Evolutionary conservation across 768 basidiomycete genomes (phyloP), one percentile per base, ranked within the genome.

Genomic region (Mycena pura): DNA sequence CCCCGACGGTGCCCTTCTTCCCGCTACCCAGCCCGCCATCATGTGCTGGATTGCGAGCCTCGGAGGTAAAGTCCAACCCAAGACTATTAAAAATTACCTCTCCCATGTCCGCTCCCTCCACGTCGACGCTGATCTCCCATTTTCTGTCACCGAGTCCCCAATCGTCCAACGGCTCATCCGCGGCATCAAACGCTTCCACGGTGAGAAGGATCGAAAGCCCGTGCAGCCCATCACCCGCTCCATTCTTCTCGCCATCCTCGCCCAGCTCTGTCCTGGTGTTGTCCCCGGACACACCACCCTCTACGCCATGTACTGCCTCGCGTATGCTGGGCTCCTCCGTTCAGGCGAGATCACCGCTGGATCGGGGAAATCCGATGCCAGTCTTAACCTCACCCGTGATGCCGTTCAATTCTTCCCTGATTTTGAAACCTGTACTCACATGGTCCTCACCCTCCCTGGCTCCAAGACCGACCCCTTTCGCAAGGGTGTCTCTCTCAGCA

Each of bases 41-140:
- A 40, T n/a, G n/a, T 40, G 14, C 14, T n/a, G 10, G n/a, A 17
- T 40, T 17, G 38, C 38, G 6, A 40, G n/a, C 38, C 61, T 68
- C n/a, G 66, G 19, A 14, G 51, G 58, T 2, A 29, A 41, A 1
- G 40, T 60, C 14, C 64, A 68, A n/a, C 70, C 69, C 28, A 63
- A 52, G 11, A 74, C 74, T 0, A 73, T 75, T 60, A 71, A 72
- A 51, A 41, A 19, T 0, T 73, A 75, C 60, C 62, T 72, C 63
- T 62, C 61, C 17, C 46, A 51, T 19, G 46, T 75, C 25, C 61
- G 62, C 8, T 69, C 71, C 51, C 51, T 71, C 25, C 72, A 74
- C 28, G 39, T 63, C 43, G 70, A 76, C 31, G 25, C 47, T 40
- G 68, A 69, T 46, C 53, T 69, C 22, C 60, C 65, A 36, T 66